Percentiles rank a stretch among this genome's conserved stretches.
Evolutionary conservation across 208 protist genomes (phyloP).

Genomic region (Leishmania tropica): DNA sequence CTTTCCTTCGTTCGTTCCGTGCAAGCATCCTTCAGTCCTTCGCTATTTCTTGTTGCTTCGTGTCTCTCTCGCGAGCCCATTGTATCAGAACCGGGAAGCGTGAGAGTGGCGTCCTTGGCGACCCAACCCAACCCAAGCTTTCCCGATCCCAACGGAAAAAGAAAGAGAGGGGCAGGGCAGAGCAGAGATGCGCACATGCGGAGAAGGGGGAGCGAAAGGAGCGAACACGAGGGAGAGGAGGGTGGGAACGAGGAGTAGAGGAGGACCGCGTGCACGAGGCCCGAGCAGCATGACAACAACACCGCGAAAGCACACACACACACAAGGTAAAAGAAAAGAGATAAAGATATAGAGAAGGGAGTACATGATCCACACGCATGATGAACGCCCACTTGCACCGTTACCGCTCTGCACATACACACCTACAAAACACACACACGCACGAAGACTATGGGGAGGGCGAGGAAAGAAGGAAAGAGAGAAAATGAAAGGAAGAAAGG

Average conservation of each 20-base stretch:
- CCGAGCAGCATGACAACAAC: background rate
- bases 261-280: background rate
- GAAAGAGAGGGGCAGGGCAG: too few relatives aligned
- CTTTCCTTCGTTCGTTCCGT: too few relatives aligned
- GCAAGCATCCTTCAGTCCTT: too few relatives aligned
- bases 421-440: background rate
- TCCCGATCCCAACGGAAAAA: too few relatives aligned
- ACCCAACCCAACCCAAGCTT: too few relatives aligned
- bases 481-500: background rate
- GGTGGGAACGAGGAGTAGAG: background rate
- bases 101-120: too few relatives aligned
- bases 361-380: background rate
- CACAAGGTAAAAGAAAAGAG: background rate
- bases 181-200: background rate
- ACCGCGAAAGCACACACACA: background rate
- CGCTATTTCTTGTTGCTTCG: too few relatives aligned
- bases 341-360: background rate
- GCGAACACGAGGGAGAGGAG: background rate
- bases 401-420: slow-evolving; percentile 4
- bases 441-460: background rate
- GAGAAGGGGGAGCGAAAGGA: background rate
- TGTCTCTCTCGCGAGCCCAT: too few relatives aligned
- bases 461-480: background rate
- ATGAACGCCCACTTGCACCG: background rate
- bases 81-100: too few relatives aligned